Base-by-base conservation (phyloP, 1,284 basidiomycete genomes). In the Cutaneotrichosporon cavernicola region DNA sequence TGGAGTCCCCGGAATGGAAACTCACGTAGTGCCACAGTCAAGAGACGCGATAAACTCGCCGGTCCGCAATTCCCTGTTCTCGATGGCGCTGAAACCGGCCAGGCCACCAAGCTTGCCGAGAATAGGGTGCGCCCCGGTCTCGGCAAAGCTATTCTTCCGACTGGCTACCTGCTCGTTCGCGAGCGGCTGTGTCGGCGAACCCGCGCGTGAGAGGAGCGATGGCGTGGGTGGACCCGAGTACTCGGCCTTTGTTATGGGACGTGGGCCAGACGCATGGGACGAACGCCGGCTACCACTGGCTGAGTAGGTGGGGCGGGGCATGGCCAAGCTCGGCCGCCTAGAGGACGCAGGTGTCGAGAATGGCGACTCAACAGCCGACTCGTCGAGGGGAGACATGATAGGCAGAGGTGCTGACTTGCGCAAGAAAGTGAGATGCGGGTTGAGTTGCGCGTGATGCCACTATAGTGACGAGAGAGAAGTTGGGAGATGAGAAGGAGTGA, bases 21-120 rank as follows among this genome's bases (percentile, higher is more conserved):
- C 89, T 78, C 73, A 93, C 91, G 92, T 96, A 49, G 92, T 96
- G 58, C 92, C 92, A 73, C 92, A 95, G 80, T 96, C 92, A 65
- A 96, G 83, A 59, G 90, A 90, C 58, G 90, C 92, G 52, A 95
- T 88, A 75, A 95, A 92, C 76, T 92, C 87, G 49, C 75, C 78
- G 10, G 70, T 61, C 34, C 73, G 72, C 56, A 70, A 58, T 53
- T 73, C 70, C 46, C 49, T 71, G 66, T 49, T 71, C 47, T 72
- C 73, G 51, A 74, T 69, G 10, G 68, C 67, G 2, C 67, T 67
- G 47, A 73, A 69, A 0, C 69, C 69, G 21, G 70, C 60, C 7
- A 70, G 52, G 31, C 70, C 72, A 34, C 71, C 69, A n/a, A 71
- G 57, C n/a, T 52, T 60, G n/a, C 51, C 66, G 26, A 60, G 53